Evolutionary conservation across 1,284 basidiomycete genomes (phyloP), one percentile per base, ranked within the genome.

Genomic region (Erythrobasidium hasegawianum): DNA sequence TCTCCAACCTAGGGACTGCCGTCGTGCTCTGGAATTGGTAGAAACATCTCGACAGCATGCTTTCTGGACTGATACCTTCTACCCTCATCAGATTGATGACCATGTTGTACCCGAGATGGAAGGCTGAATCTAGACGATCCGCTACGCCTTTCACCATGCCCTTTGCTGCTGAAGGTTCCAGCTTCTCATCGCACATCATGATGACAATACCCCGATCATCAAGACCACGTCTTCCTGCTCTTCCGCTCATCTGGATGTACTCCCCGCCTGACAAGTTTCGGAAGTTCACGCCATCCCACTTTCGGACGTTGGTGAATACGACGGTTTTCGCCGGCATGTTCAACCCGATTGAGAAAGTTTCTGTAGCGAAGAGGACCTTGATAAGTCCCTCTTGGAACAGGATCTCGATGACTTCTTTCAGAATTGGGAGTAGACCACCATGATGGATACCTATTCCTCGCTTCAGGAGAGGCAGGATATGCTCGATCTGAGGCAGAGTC

Each of bases 251-350:
- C 76, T 97, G 94, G 73, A 96, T 94, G 78, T 97, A 97, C 81
- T 97, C 94, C 68, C 92, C 88, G 1, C 80, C 80, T 49, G 81
- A 89, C 49, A 99, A 81, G 75, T 93, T 90, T 40, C 96, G 84
- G 80, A 97, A 96, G 74, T 96, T 91, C 59, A 85, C 86, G 4
- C 96, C 96, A 76, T 99, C 96, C 75, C 93, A 98, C 79, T 97
- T 99, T 71, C 91, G 86, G 8, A 93, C 89, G 1, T 88, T 85
- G 0, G 93, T 97, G 82, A 98, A 97, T 24, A 99, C 95, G 61
- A 99, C 96, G 5, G 96, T 98, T 81, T 97, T 97, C 38, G 96
- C 96, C 11, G 96, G 96, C 96, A 99, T 99, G 80, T 99, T 99
- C 59, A 99, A 82, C 64, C 96, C 95, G 72, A 99, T 99, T 3